A percentile compares a stretch with the other conserved stretches of the same genome.
Evolutionary conservation across 345 rosid genomes (phyloP).

Genomic region (Lumnitzera littorea): DNA sequence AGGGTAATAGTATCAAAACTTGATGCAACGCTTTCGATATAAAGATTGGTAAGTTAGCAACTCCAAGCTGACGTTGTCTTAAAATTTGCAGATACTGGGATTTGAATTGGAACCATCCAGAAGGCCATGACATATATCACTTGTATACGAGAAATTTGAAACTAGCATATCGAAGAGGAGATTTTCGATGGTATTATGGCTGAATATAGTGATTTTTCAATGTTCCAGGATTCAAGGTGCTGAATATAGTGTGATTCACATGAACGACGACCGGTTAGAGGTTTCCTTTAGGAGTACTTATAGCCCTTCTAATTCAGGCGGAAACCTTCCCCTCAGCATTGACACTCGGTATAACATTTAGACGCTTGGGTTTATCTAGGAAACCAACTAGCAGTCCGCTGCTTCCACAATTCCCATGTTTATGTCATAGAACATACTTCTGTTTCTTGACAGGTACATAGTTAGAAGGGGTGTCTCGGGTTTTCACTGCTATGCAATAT

Average conservation of each 20-base stretch:
- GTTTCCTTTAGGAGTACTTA: conserved; percentile 29
- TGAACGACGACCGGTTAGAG: conserved; percentile 18
- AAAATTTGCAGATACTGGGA: conserved; percentile 29
- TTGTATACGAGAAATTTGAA: conserved; percentile 8
- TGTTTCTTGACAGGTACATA: conserved; percentile 18
- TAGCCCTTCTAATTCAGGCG: conserved; percentile 12
- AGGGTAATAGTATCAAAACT: conserved; percentile 13
- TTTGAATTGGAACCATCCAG: conserved; percentile 26
- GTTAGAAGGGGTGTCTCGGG: conserved; percentile 33
- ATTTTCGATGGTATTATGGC: too few species aligned
- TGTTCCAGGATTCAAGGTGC: conserved; percentile 24
- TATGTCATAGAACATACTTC: not conserved
- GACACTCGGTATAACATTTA: conserved; percentile 19
- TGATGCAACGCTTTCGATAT: not conserved
- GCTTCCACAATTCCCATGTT: not conserved
- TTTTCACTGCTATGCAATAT: conserved; percentile 24
- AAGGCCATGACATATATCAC: conserved; percentile 17
- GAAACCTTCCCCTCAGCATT: conserved; percentile 23
- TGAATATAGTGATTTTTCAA: too few species aligned
- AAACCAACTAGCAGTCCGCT: too few species aligned
- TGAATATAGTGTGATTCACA: conserved; percentile 15
- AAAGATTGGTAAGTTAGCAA: not conserved
- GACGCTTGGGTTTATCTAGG: not conserved
- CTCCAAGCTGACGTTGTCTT: not conserved
- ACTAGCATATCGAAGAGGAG: not conserved